A percentile compares a stretch with the other conserved stretches of the same genome.
Evolutionary conservation across 352 stramenopile species (phyloP).

Genomic region (Pythium periplocum): DNA sequence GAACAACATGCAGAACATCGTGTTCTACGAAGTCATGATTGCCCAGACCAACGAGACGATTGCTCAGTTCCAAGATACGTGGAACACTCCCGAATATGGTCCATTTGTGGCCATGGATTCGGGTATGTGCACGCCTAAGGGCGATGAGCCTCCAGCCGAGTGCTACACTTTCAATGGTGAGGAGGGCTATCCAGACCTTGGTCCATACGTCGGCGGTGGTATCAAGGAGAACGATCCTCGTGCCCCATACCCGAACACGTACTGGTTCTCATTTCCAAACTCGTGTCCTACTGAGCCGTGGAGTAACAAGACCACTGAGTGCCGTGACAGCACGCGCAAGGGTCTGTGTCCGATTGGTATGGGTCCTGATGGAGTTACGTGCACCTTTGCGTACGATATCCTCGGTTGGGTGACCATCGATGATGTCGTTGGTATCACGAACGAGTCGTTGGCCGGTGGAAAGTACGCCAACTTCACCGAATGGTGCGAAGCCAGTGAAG

Average conservation of each 20-base stretch:
- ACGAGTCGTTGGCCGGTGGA: conserved; percentile 29
- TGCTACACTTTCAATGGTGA: conserved; percentile 74
- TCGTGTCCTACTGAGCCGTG: conserved; percentile 37
- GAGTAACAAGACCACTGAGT: conserved; percentile 15
- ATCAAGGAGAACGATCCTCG: conserved; percentile 29
- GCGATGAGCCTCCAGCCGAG: conserved; percentile 29
- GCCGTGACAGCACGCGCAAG: conserved; percentile 3
- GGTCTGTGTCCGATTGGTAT: conserved; percentile 22
- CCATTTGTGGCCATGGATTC: conserved; percentile 61
- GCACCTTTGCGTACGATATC: conserved; percentile 25
- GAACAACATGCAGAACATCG: conserved; percentile 51
- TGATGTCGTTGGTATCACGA: conserved; percentile 31
- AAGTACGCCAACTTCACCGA: conserved; percentile 22
- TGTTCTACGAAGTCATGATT: conserved; percentile 75
- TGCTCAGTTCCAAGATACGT: conserved; percentile 45
- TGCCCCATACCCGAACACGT: conserved; percentile 37
- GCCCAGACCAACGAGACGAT: conserved; percentile 56
- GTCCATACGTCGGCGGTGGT: conserved; percentile 51
- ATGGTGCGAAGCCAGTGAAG: conserved; percentile 14
- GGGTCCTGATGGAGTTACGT: conserved; percentile 23
- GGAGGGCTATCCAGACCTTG: conserved; percentile 45
- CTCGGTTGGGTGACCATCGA: conserved; percentile 26
- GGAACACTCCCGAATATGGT: conserved; percentile 43
- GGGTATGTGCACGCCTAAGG: conserved; percentile 50
- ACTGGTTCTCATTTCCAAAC: conserved; percentile 73